These are phyloP conservation scores for Nakazawaea siamensis DNA, from an alignment of 805 yeast species.

Conservation along the genomic window DNA sequence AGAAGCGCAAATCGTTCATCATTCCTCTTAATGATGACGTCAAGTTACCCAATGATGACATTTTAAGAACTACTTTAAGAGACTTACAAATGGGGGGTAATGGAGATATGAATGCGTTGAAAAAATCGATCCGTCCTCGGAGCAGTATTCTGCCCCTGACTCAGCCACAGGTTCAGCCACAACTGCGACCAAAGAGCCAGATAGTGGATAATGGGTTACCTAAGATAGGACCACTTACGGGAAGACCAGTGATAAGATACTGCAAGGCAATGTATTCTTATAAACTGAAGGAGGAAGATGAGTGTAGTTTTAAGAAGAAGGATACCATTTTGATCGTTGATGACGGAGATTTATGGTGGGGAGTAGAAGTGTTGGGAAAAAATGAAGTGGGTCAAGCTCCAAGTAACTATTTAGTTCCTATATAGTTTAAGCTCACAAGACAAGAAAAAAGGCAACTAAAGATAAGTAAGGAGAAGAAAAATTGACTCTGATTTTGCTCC, in stretches of 20 bases:
- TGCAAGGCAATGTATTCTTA: constrained; percentile 51
- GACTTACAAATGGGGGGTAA: constrained; percentile 32
- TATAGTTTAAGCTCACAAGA: no score
- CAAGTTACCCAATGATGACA: constrained; percentile 26
- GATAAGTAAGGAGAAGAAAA: no score
- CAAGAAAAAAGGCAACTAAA: no score
- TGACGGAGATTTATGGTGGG: constrained; percentile 61
- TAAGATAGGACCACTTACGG: constrained; percentile 13
- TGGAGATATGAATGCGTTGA: constrained; percentile 30
- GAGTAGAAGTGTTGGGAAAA: constrained; percentile 44
- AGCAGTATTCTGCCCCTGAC: constrained; percentile 15
- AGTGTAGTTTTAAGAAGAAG: constrained; percentile 49
- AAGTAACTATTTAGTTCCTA: constrained; percentile 40
- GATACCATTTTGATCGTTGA: constrained; percentile 48
- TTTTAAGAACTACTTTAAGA: constrained; percentile 46
- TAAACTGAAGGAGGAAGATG: constrained; percentile 52
- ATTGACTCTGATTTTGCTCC: no score
- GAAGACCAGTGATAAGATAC: constrained; percentile 45
- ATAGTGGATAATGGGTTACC: constrained; percentile 2
- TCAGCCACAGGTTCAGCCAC: not conserved
- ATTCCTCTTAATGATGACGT: not conserved
- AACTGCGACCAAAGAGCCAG: constrained; percentile 2
- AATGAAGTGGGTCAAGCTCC: constrained; percentile 53
- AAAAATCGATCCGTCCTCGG: constrained; percentile 26
- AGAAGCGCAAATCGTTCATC: not conserved